A percentile compares a stretch with the other conserved stretches of the same genome.
Conservation (phyloP, 2,329 filamentous ascomycete genomes). For the Orbilia oligospora region DNA sequence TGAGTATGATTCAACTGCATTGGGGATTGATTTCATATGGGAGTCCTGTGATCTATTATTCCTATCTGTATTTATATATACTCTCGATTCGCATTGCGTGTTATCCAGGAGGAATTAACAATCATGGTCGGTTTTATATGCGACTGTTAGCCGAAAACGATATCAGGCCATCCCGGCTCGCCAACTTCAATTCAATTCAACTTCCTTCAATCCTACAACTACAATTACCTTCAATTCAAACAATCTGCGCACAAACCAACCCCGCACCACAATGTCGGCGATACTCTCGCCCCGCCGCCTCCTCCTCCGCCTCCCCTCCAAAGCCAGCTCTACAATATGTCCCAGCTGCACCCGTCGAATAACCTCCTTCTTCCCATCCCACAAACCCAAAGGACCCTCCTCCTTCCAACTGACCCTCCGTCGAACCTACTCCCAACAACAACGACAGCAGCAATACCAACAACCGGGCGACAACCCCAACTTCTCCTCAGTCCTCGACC, state of each 20-base stretch:
- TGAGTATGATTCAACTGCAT: neutral
- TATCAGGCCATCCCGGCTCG: conserved; percentile 12
- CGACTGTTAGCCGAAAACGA: conserved; percentile 18
- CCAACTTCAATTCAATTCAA: neutral
- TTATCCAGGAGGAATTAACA: too few species aligned
- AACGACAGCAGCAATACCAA: neutral
- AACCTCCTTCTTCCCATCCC: conserved; percentile 22
- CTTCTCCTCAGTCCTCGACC: conserved; percentile 81
- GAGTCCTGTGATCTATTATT: too few species aligned
- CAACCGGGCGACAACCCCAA: conserved; percentile 45
- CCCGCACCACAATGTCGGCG: conserved; percentile 24
- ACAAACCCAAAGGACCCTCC: conserved; percentile 25
- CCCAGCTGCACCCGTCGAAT: conserved; percentile 51
- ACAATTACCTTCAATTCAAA: conserved; percentile 2
- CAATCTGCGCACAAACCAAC: too few species aligned
- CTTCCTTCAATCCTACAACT: neutral
- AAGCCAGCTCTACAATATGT: conserved; percentile 15
- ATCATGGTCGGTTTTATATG: neutral
- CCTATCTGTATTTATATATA: neutral
- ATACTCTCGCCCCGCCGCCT: conserved; percentile 31
- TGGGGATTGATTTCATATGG: neutral
- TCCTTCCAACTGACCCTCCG: neutral
- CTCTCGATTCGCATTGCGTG: too few species aligned
- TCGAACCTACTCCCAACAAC: conserved; percentile 13
- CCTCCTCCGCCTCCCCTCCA: conserved; percentile 5